Evolutionary conservation across 768 basidiomycete species (phyloP).

Genomic region (Boletus subparvulus): DNA sequence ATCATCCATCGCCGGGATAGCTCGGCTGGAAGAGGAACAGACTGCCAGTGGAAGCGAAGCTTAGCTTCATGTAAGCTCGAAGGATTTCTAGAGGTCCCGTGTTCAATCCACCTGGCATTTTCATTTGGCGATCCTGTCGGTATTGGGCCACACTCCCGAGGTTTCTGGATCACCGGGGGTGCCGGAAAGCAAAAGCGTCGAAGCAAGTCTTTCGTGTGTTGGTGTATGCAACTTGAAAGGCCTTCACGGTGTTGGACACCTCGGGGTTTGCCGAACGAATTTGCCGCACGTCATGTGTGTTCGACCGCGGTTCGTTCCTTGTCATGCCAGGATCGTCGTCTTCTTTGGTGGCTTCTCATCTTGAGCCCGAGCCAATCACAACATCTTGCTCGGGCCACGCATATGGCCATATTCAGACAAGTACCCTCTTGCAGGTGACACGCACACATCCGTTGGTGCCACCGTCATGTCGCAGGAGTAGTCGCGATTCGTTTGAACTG

Average conservation of each 20-base stretch:
- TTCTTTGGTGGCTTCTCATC: conserved; percentile 19
- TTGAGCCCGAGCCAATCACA: conserved; percentile 8
- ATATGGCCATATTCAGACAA: conserved; percentile 9
- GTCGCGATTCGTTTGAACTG: background rate
- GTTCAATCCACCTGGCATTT: conserved; percentile 39
- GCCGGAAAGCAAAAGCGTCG: background rate
- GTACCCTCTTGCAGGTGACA: background rate
- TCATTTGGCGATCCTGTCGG: background rate
- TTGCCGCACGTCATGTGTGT: conserved; percentile 7
- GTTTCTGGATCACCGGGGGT: background rate
- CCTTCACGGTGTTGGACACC: background rate
- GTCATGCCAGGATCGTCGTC: conserved; percentile 27
- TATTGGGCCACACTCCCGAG: background rate
- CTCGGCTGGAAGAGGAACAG: background rate
- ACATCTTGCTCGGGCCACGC: background rate
- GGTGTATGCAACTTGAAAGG: background rate
- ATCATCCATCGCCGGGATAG: background rate
- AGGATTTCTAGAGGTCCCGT: conserved; percentile 44
- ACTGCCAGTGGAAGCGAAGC: background rate
- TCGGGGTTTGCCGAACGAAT: conserved; percentile 16
- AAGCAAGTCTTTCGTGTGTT: background rate
- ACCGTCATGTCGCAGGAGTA: background rate
- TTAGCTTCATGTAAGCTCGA: no score
- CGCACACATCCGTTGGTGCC: background rate
- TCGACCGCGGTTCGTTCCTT: conserved; percentile 9